Conservation (phyloP, 2,329 filamentous ascomycete genomes). For the Trichoderma afroharzianum region DNA sequence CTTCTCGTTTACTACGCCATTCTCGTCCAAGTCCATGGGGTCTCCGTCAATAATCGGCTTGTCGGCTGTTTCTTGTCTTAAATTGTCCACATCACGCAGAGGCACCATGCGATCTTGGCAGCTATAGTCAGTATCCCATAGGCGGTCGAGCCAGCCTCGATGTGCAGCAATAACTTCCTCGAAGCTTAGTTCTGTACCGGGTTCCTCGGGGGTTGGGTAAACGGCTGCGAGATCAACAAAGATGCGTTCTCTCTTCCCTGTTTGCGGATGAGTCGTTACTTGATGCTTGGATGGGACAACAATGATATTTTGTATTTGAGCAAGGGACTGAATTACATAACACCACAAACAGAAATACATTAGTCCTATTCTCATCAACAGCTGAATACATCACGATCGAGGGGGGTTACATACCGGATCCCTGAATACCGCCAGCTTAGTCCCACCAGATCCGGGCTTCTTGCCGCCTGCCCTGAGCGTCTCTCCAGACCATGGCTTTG, state of each 20-base stretch:
- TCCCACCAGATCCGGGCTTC: constrained; percentile 53
- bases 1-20: constrained; percentile 49
- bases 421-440: constrained; percentile 91
- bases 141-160: constrained; percentile 63
- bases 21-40: constrained; percentile 52
- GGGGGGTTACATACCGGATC: constrained; percentile 68
- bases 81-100: constrained; percentile 32
- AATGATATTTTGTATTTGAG: constrained; percentile 62
- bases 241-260: constrained; percentile 78
- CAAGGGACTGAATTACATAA: constrained; percentile 51
- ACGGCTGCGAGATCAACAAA: constrained; percentile 82
- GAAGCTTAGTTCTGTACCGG: constrained; percentile 76
- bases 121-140: constrained; percentile 49
- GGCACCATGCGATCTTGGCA: constrained; percentile 27
- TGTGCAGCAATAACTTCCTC: constrained; percentile 83
- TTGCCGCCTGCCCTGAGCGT: constrained; percentile 84
- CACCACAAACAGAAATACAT: constrained; percentile 56
- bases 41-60: constrained; percentile 46
- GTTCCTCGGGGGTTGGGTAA: constrained; percentile 72
- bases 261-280: constrained; percentile 77
- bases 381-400: constrained; percentile 45
- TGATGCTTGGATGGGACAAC: constrained; percentile 70
- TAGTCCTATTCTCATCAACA: constrained; percentile 98
- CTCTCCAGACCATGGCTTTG: constrained; percentile 89
- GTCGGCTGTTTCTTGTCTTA: constrained; percentile 29